Conservation (phyloP, 2,329 filamentous ascomycete species). For the Calcarisporium arbuscula region DNA sequence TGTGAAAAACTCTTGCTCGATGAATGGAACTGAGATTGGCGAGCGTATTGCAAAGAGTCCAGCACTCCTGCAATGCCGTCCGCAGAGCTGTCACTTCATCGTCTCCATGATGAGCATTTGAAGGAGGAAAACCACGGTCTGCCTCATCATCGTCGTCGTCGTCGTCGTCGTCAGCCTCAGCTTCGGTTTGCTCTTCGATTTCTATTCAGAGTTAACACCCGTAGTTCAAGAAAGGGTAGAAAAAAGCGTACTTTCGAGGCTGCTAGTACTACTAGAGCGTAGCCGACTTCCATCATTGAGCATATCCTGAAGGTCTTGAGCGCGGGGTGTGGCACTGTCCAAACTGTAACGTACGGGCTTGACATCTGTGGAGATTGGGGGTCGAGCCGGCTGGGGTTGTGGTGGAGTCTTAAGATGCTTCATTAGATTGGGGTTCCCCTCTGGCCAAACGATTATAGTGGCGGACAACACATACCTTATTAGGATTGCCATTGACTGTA, state of each 20-base stretch:
- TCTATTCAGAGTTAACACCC: slow-evolving; percentile 30
- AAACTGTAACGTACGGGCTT: slow-evolving; percentile 58
- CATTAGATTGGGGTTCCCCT: no score
- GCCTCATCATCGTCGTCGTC: slow-evolving; percentile 33
- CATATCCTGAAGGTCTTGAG: slow-evolving; percentile 75
- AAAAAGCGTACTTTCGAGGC: slow-evolving; percentile 62
- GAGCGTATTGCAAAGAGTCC: slow-evolving; percentile 88
- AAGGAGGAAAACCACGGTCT: no score
- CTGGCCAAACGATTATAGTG: no score
- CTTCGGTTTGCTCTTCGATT: slow-evolving; percentile 49
- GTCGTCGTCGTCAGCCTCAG: slow-evolving; percentile 48
- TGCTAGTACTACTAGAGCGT: slow-evolving; percentile 64
- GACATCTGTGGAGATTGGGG: slow-evolving; percentile 70
- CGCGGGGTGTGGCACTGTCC: slow-evolving; percentile 70
- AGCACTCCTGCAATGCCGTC: slow-evolving; percentile 78
- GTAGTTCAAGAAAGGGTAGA: background rate
- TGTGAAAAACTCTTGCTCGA: slow-evolving; percentile 71
- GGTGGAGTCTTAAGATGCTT: slow-evolving; percentile 3
- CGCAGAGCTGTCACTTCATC: slow-evolving; percentile 63
- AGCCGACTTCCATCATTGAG: slow-evolving; percentile 47
- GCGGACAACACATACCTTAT: slow-evolving; percentile 22
- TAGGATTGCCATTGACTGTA: slow-evolving; percentile 13
- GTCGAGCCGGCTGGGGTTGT: slow-evolving; percentile 55
- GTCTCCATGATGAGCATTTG: slow-evolving; percentile 17
- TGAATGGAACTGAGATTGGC: slow-evolving; percentile 80